phyloP scores from a whole-genome alignment of 805 yeast species.

The Saccharomycopsis schoenii region DNA sequence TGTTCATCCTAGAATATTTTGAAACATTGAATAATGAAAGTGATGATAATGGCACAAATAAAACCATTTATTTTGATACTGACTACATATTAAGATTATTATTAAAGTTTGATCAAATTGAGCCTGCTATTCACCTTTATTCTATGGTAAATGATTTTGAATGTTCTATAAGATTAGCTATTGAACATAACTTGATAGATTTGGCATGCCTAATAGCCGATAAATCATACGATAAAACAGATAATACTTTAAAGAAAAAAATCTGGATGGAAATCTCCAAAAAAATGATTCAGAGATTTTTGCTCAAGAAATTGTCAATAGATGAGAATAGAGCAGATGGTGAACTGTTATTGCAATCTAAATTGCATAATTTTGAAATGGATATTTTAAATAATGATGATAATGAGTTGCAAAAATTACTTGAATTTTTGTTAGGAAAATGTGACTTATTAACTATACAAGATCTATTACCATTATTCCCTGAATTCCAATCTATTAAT shows the following conservation, averaged over 20 bases:
- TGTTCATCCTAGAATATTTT: constrained; percentile 38
- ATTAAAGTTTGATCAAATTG: constrained; percentile 43
- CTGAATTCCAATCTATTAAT: constrained; percentile 73
- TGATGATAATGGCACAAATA: constrained; percentile 15
- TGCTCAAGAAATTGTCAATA: neutral
- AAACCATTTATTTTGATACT: constrained; percentile 44
- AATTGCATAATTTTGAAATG: constrained; percentile 13
- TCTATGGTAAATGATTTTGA: constrained; percentile 61
- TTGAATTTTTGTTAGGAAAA: constrained; percentile 31
- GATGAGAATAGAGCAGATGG: constrained; percentile 7
- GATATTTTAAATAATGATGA: constrained; percentile 25
- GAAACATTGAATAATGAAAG: constrained; percentile 27
- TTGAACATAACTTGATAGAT: constrained; percentile 48
- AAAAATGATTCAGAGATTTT: constrained; percentile 31
- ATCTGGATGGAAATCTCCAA: constrained; percentile 64
- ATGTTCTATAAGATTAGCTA: constrained; percentile 70
- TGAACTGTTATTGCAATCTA: neutral
- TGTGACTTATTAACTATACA: constrained; percentile 54
- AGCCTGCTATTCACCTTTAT: constrained; percentile 66
- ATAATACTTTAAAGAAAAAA: constrained; percentile 46
- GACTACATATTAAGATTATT: constrained; percentile 72
- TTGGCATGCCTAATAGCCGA: constrained; percentile 51
- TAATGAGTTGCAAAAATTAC: constrained; percentile 24
- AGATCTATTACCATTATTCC: constrained; percentile 76
- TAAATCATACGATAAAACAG: constrained; percentile 31